Percentiles rank a stretch among this genome's conserved stretches.
Evolutionary conservation across 768 basidiomycete genomes (phyloP).

Genomic region (Pluteus cervinus): DNA sequence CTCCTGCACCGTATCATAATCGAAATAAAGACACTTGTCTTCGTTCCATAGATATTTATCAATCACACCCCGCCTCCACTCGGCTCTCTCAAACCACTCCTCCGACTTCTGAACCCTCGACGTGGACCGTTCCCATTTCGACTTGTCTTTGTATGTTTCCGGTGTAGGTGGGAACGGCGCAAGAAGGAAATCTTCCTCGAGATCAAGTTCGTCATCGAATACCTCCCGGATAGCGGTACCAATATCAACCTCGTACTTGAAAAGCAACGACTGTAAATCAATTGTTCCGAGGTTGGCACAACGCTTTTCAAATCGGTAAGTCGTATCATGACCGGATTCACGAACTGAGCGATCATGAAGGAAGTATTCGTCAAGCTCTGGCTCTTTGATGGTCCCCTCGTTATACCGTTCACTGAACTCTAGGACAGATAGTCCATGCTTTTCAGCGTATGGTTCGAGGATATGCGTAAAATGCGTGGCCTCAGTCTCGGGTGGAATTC

Average conservation of each 20-base stretch:
- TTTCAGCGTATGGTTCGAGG: slow-evolving; percentile 89
- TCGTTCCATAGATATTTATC: slow-evolving; percentile 98
- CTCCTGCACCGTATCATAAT: slow-evolving; percentile 90
- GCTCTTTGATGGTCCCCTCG: slow-evolving; percentile 75
- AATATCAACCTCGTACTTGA: slow-evolving; percentile 98
- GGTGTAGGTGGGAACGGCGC: slow-evolving; percentile 87
- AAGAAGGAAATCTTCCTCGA: slow-evolving; percentile 89
- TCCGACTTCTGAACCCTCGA: slow-evolving; percentile 64
- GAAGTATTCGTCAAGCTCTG: slow-evolving; percentile 94
- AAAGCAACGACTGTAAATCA: slow-evolving; percentile 90
- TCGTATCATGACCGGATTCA: slow-evolving; percentile 94
- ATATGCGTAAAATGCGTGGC: slow-evolving; percentile 98
- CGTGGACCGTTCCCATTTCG: slow-evolving; percentile 54
- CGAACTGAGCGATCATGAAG: slow-evolving; percentile 94
- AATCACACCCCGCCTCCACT: slow-evolving; percentile 76
- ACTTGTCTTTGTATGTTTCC: slow-evolving; percentile 59
- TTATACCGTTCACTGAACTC: slow-evolving; percentile 98
- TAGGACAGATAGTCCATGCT: slow-evolving; percentile 87
- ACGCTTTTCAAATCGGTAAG: slow-evolving; percentile 95
- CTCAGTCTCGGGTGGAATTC: slow-evolving; percentile 98
- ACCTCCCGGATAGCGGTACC: slow-evolving; percentile 96
- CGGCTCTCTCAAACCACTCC: slow-evolving; percentile 92
- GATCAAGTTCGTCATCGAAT: slow-evolving; percentile 86
- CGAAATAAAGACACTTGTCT: slow-evolving; percentile 89
- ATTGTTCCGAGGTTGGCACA: slow-evolving; percentile 97